Percentiles rank a stretch among this genome's conserved stretches.
Evolutionary conservation across 1,139 yeast genomes (phyloP).

Genomic region (Blastobotrys buckinghamii): DNA sequence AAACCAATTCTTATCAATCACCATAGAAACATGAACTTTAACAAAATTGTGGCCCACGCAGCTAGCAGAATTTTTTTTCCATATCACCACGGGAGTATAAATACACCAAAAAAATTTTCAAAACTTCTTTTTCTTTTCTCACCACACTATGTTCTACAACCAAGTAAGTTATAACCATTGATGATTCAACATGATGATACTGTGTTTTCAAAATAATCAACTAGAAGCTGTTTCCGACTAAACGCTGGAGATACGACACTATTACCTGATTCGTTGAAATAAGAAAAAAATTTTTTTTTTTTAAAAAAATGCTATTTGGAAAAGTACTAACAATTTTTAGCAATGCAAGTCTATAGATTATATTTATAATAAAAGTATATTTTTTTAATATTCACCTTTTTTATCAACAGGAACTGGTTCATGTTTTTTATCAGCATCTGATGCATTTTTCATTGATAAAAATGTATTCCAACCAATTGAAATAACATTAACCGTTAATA

Average conservation of each 20-base stretch:
- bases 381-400: no score
- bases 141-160: neutral
- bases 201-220: conserved; percentile 21
- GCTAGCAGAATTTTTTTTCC: no score
- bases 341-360: neutral
- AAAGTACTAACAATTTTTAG: neutral
- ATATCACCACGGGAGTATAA: no score
- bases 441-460: conserved; percentile 48
- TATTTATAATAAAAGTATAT: no score
- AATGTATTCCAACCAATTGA: conserved; percentile 85
- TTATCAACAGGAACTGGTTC: no score
- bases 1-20: no score
- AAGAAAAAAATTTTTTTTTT: neutral
- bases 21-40: no score
- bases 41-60: no score
- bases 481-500: conserved; percentile 62
- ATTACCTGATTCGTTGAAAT: neutral
- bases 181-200: conserved; percentile 16
- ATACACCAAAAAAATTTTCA: neutral
- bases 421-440: neutral
- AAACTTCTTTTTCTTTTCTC: neutral
- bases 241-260: conserved; percentile 27
- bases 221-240: conserved; percentile 35
- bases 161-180: neutral
- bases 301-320: neutral